phyloP scores from a whole-genome alignment of 2,329 filamentous ascomycete genomes.

The Phaeosphaeriaceae sp. region DNA sequence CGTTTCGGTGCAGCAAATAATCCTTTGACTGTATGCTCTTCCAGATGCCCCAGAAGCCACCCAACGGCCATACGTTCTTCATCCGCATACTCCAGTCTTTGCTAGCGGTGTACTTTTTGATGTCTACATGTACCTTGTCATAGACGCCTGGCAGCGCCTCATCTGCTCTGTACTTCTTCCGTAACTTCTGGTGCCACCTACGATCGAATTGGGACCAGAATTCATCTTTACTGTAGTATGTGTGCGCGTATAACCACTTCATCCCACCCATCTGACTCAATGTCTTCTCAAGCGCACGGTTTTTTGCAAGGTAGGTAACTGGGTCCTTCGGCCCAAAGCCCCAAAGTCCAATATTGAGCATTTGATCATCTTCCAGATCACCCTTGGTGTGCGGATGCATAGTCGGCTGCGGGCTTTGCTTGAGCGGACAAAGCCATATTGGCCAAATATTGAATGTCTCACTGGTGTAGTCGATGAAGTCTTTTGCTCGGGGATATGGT shows the following conservation, averaged over 20 bases:
- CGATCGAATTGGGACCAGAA: conserved; percentile 72
- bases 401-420: conserved; percentile 39
- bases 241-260: conserved; percentile 74
- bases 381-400: conserved; percentile 45
- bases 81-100: conserved; percentile 32
- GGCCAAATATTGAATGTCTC: conserved; percentile 53
- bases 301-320: conserved; percentile 57
- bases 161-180: conserved; percentile 64
- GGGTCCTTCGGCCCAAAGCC: conserved; percentile 66
- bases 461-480: conserved; percentile 54
- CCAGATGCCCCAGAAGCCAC: conserved; percentile 48
- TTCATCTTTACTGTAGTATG: conserved; percentile 70
- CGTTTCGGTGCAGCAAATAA: conserved; percentile 42
- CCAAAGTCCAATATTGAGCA: conserved; percentile 73
- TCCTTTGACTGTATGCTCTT: conserved; percentile 48
- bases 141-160: conserved; percentile 66
- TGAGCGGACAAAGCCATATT: conserved; percentile 57
- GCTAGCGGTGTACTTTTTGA: conserved; percentile 36
- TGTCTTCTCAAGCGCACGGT: conserved; percentile 66
- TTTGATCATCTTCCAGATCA: conserved; percentile 38
- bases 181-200: conserved; percentile 63
- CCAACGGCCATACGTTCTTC: conserved; percentile 45
- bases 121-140: conserved; percentile 66
- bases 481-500: conserved; percentile 51
- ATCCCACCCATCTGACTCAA: conserved; percentile 66